A percentile compares a stretch with the other conserved stretches of the same genome.
Evolutionary conservation across 2,329 filamentous ascomycete genomes (phyloP).

Genomic region (Alternaria sp.): DNA sequence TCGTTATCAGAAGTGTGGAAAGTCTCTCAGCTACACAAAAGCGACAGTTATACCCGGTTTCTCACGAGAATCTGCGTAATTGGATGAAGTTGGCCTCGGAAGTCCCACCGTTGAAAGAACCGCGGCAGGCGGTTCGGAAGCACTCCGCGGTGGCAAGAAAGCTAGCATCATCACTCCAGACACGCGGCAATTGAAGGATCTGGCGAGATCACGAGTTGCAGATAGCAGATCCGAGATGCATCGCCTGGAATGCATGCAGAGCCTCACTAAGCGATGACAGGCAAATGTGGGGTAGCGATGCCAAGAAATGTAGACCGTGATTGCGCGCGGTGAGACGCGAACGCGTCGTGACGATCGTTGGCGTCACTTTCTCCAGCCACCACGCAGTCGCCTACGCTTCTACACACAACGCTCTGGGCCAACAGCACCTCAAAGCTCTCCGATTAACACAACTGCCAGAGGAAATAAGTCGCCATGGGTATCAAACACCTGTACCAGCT

Average conservation of each 20-base stretch:
- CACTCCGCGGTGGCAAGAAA: conserved; percentile 28
- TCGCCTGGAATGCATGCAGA: neutral
- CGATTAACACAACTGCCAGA: neutral
- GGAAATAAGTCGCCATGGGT: conserved; percentile 36
- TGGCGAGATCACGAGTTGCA: neutral
- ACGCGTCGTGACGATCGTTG: conserved; percentile 35
- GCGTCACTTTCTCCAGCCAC: conserved; percentile 25
- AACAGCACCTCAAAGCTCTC: neutral
- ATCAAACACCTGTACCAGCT: conserved; percentile 56
- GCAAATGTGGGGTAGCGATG: conserved; percentile 15
- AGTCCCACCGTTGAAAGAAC: conserved; percentile 24
- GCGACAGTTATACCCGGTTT: neutral
- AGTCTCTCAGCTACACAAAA: neutral
- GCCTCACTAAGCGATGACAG: conserved; percentile 7
- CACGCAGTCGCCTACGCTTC: conserved; percentile 13
- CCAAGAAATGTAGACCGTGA: conserved; percentile 39
- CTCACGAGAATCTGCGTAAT: conserved; percentile 8
- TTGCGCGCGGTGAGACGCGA: conserved; percentile 29
- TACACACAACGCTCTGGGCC: conserved; percentile 1
- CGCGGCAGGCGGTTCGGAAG: conserved; percentile 29
- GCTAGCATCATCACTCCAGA: conserved; percentile 6
- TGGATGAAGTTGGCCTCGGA: conserved; percentile 30
- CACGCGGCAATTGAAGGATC: neutral
- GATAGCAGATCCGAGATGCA: neutral
- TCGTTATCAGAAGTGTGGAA: neutral